These are phyloP conservation scores for Phylloporus arenicola DNA, from an alignment of 768 basidiomycete genomes.

Conservation along the genomic window DNA sequence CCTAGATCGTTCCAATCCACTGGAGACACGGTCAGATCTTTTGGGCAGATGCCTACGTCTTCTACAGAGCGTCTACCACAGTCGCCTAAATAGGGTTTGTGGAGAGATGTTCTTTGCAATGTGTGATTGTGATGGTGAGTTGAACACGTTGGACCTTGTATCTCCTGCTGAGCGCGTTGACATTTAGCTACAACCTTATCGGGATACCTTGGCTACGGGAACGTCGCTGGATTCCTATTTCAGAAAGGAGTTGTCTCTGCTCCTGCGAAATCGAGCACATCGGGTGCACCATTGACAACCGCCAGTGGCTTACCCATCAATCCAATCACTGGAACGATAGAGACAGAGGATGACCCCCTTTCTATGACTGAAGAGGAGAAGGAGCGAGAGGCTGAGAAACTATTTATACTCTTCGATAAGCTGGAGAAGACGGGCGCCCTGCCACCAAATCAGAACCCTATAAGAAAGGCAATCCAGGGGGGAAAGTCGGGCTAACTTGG, in stretches of 20 bases:
- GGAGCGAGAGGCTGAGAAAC: conserved; percentile 84
- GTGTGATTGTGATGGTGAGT: conserved; percentile 69
- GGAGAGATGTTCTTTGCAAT: conserved; percentile 87
- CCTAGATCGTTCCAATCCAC: too few relatives aligned
- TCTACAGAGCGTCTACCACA: conserved; percentile 67
- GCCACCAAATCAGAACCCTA: conserved; percentile 61
- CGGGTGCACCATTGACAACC: conserved; percentile 32
- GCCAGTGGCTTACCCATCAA: conserved; percentile 51
- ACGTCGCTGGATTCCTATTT: conserved; percentile 92
- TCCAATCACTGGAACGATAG: conserved; percentile 80
- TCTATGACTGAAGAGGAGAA: conserved; percentile 96
- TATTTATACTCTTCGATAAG: conserved; percentile 88
- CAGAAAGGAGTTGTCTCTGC: conserved; percentile 77
- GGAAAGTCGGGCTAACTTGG: conserved; percentile 9
- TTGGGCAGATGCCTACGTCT: conserved; percentile 79
- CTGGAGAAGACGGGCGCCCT: conserved; percentile 73
- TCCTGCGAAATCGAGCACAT: conserved; percentile 36
- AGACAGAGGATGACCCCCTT: conserved; percentile 33
- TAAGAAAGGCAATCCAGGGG: conserved; percentile 58
- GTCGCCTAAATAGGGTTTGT: conserved; percentile 64
- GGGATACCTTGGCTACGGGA: conserved; percentile 88
- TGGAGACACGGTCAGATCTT: conserved; percentile 69
- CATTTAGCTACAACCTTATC: conserved; percentile 61
- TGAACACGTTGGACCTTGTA: background rate
- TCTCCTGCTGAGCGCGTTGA: background rate